phyloP scores from a whole-genome alignment of 1,139 yeast species.

The Suzukiozyma palmioleophila region DNA sequence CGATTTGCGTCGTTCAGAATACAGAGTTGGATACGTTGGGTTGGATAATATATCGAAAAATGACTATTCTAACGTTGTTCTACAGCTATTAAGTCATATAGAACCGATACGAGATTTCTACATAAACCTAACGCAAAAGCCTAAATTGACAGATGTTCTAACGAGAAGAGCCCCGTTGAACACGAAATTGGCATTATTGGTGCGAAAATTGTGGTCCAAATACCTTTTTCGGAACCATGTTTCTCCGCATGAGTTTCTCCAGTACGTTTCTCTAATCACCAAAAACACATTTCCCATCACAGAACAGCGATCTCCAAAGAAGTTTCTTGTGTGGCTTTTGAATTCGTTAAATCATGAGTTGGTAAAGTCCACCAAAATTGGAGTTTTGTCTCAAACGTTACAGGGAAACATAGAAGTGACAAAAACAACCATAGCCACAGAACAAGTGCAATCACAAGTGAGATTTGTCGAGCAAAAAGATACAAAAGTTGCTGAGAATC shows the following conservation, averaged over 20 bases:
- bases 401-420: slow-evolving; percentile 51
- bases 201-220: slow-evolving; percentile 63
- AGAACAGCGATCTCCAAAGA: slow-evolving; percentile 47
- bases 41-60: slow-evolving; percentile 47
- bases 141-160: slow-evolving; percentile 6
- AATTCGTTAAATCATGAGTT: slow-evolving; percentile 43
- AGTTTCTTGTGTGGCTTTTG: slow-evolving; percentile 56
- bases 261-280: slow-evolving; percentile 38
- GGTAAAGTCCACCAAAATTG: slow-evolving; percentile 14
- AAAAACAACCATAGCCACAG: slow-evolving; percentile 16
- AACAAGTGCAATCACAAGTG: slow-evolving; percentile 16
- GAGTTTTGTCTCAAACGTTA: slow-evolving; percentile 22
- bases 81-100: slow-evolving; percentile 57
- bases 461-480: slow-evolving; percentile 18
- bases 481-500: slow-evolving; percentile 11
- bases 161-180: slow-evolving; percentile 21
- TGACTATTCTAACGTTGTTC: slow-evolving; percentile 53
- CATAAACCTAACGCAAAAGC: slow-evolving; percentile 23
- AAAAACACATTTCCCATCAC: slow-evolving; percentile 37
- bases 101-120: slow-evolving; percentile 48
- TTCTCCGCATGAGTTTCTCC: slow-evolving; percentile 64
- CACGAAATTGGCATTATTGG: slow-evolving; percentile 37
- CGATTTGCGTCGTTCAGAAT: slow-evolving; percentile 44
- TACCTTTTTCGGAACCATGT: slow-evolving; percentile 55
- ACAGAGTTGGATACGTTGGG: slow-evolving; percentile 64